Base-by-base conservation (phyloP, 768 basidiomycete species). In the Rhizopogon roseolus region DNA sequence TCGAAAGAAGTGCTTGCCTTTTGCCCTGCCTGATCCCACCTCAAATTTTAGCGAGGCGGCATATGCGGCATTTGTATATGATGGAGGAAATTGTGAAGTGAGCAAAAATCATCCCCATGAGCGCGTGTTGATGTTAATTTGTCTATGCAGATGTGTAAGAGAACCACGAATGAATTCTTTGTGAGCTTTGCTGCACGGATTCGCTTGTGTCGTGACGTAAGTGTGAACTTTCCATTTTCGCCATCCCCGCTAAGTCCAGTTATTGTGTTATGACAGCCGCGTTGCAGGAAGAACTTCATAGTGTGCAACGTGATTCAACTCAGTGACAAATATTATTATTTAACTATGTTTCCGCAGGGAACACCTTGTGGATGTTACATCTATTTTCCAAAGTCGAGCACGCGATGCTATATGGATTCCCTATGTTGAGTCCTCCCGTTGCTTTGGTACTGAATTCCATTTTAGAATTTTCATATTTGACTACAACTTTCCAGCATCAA, bases 1-100 rank as follows among this genome's bases (percentile, higher is more conserved):
- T 32, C 75, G 88, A 22, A 57, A 70, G 27, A 57, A 66, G 6
- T 75, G 65, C 57, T 17, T 45, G 6, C 72, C 72, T 0, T 16
- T 7, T 1, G 61, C 72, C 6, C 66, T 81, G 9, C 81, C 79
- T 0, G 72, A 75, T 5, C 80, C 76, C 2, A 68, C 53, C 16
- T 70, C 60, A 13, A 69, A 60, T 0, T 80, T 79, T 62, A 77
- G 73, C 5, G 88, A 90, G 60, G 61, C 80, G 0, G 71, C 78
- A 0, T 86, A 82, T 63, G 84, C 82, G n/a, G 79, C 85, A 0
- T 79, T 87, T 52, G 55, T 88, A 22, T 89, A 85, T 54, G 80
- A 81, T 58, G 65, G 65, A 0, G 84, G 85, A 0, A 16, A 55
- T 2, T 90, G 88, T 58, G 77, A 78, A 63, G 82, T 86, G 53